Percentiles rank a stretch among this genome's conserved stretches.
These are phyloP conservation scores for Jaenimonas drosophilae DNA, from an alignment of 208 protist genomes.

Conservation along the genomic window DNA sequence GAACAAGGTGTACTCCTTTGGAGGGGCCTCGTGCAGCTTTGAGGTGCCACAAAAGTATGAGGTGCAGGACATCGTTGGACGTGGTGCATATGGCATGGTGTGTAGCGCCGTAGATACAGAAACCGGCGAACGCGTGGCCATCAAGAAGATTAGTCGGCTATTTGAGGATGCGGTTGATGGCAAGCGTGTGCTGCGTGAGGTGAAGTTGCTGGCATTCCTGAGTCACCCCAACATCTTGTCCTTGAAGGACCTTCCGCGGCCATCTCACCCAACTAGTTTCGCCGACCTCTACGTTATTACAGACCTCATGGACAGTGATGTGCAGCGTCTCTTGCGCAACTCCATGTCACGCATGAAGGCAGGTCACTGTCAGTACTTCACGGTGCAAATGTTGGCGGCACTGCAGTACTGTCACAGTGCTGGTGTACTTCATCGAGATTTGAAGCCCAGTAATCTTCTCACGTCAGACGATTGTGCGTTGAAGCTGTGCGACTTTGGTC, in stretches of 20 bases:
- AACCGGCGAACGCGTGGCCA: constrained; percentile 85
- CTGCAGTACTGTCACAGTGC: constrained; percentile 95
- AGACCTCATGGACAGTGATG: constrained; percentile 90
- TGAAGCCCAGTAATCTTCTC: constrained; percentile 93
- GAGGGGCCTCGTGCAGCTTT: constrained; percentile 25
- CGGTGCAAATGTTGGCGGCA: constrained; percentile 92
- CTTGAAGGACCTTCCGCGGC: constrained; percentile 64
- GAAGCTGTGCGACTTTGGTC: constrained; percentile 92
- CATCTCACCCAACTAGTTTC: constrained; percentile 27
- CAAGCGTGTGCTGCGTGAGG: constrained; percentile 69
- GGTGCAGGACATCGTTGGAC: constrained; percentile 68
- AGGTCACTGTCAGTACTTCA: constrained; percentile 92
- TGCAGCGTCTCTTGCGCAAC: constrained; percentile 75
- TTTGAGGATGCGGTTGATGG: constrained; percentile 93
- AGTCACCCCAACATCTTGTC: constrained; percentile 78
- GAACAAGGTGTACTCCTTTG: constrained; percentile 73
- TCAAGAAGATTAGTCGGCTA: constrained; percentile 97
- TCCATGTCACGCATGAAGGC: constrained; percentile 24
- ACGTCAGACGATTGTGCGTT: constrained; percentile 88
- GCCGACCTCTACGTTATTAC: constrained; percentile 81
- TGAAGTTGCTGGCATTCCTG: constrained; percentile 63
- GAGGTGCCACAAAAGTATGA: constrained; percentile 68
- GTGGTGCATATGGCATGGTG: constrained; percentile 86
- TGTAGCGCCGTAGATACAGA: constrained; percentile 62
- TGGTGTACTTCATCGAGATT: constrained; percentile 93